A percentile compares a stretch with the other conserved stretches of the same genome.
Conservation (phyloP, 139 green algal species). For the Gonium pectorale region DNA sequence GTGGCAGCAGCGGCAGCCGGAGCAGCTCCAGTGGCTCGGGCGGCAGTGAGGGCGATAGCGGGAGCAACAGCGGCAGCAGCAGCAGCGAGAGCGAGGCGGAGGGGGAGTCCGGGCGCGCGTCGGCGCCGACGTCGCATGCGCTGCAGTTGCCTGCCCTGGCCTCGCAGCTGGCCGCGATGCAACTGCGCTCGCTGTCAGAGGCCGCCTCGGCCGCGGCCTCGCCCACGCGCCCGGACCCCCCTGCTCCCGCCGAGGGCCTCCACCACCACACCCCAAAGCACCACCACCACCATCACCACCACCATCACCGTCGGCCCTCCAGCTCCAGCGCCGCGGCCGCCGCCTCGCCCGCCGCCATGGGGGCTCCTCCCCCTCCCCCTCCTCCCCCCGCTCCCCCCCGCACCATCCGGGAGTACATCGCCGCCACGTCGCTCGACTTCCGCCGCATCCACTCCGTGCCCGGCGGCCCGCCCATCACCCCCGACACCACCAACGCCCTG, state of each 20-base stretch:
- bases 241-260: background rate
- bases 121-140: background rate
- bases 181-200: background rate
- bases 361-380: background rate
- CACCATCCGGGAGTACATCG: conserved; percentile 27
- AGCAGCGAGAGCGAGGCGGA: background rate
- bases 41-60: background rate
- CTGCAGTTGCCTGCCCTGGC: background rate
- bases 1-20: background rate
- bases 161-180: background rate
- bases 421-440: conserved; percentile 38
- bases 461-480: conserved; percentile 4
- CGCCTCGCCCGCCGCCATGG: background rate
- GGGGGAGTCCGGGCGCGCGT: background rate
- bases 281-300: conserved; percentile 11
- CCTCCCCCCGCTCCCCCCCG: background rate
- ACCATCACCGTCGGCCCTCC: background rate
- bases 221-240: too few species aligned
- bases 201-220: background rate
- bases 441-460: conserved; percentile 19
- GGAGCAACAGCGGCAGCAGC: background rate
- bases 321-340: too few species aligned
- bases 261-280: background rate
- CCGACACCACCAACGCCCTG: conserved; percentile 17
- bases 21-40: background rate